These are phyloP conservation scores for Nemania serpens DNA, from an alignment of 2,329 filamentous ascomycete genomes.

Conservation along the genomic window DNA sequence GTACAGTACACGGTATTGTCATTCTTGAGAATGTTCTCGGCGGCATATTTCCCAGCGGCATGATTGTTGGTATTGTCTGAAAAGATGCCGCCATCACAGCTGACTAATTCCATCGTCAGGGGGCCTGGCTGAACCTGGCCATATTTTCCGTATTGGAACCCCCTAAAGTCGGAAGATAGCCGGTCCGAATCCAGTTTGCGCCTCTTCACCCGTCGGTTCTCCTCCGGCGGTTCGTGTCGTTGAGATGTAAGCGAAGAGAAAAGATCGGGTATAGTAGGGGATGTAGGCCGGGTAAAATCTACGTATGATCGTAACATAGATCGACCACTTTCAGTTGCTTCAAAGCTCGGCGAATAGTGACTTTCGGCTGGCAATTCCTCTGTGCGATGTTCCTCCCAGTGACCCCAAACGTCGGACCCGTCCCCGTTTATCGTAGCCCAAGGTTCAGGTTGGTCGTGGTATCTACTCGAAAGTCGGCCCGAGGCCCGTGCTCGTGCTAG, in stretches of 20 bases:
- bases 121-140: conserved; percentile 85
- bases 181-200: conserved; percentile 72
- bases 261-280: conserved; percentile 33
- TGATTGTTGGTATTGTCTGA: conserved; percentile 64
- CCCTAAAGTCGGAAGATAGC: conserved; percentile 52
- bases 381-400: neutral
- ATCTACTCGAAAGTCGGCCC: conserved; percentile 29
- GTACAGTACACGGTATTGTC: conserved; percentile 90
- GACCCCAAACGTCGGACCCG: neutral
- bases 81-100: conserved; percentile 81
- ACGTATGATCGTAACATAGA: conserved; percentile 34
- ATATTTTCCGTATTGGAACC: conserved; percentile 81
- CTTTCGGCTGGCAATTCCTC: neutral
- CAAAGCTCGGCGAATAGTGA: neutral
- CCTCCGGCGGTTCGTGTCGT: conserved; percentile 36
- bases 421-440: conserved; percentile 28
- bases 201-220: conserved; percentile 63
- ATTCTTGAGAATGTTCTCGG: conserved; percentile 82
- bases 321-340: conserved; percentile 27
- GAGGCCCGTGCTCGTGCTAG: conserved; percentile 27
- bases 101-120: conserved; percentile 84
- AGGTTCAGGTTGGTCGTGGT: conserved; percentile 25
- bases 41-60: conserved; percentile 69
- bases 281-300: conserved; percentile 32
- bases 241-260: conserved; percentile 36